These are phyloP conservation scores for Aspergillus ostianus DNA, from an alignment of 495 filamentous ascomycete genomes.

Conservation along the genomic window DNA sequence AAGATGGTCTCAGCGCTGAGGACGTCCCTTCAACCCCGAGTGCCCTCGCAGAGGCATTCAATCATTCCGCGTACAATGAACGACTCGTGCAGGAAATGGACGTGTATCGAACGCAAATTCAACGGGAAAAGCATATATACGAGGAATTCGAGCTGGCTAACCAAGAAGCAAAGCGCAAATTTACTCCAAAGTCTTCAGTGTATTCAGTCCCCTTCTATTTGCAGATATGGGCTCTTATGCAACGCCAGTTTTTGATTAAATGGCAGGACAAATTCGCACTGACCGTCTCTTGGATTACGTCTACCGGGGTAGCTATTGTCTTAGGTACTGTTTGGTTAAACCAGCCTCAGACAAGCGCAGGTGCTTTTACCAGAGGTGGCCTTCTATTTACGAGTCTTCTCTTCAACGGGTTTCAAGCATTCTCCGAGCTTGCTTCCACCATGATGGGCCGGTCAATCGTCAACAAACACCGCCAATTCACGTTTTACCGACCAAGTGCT, in stretches of 20 bases:
- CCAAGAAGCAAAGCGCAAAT: constrained; percentile 70
- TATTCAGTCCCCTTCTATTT: constrained; percentile 78
- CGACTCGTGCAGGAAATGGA: constrained; percentile 65
- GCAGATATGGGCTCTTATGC: constrained; percentile 79
- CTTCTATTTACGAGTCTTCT: constrained; percentile 72
- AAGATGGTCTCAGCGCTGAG: constrained; percentile 54
- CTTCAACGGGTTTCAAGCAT: constrained; percentile 80
- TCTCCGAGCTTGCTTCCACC: constrained; percentile 66
- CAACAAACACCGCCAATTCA: constrained; percentile 77
- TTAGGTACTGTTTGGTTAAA: constrained; percentile 77
- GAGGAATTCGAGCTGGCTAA: constrained; percentile 79
- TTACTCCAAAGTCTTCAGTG: constrained; percentile 63
- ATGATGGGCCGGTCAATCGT: constrained; percentile 74
- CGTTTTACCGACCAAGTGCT: constrained; percentile 75
- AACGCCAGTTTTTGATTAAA: constrained; percentile 79
- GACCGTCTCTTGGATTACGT: constrained; percentile 72
- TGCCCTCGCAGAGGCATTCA: constrained; percentile 65
- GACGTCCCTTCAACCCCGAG: constrained; percentile 68
- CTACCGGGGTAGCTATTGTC: constrained; percentile 72
- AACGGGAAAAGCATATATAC: constrained; percentile 60
- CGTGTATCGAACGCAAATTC: constrained; percentile 58
- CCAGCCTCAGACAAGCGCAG: constrained; percentile 60
- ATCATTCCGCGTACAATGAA: constrained; percentile 56
- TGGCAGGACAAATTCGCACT: constrained; percentile 79
- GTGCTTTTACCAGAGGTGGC: constrained; percentile 75